Conservation (phyloP, 2,329 filamentous ascomycete genomes). For the Raffaelea arxii region DNA sequence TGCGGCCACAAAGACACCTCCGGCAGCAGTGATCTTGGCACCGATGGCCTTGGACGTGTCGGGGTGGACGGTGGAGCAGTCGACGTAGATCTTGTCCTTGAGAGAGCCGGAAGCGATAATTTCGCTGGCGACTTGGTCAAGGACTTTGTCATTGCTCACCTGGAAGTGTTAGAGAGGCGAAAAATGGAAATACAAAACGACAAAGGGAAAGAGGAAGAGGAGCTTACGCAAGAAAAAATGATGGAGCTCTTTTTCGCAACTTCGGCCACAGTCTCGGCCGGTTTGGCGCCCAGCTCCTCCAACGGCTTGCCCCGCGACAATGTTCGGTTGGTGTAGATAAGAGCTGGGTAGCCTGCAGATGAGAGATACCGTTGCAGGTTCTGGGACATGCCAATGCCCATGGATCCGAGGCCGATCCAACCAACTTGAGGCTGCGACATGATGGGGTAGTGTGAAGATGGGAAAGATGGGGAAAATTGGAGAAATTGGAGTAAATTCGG, state of each 20-base stretch:
- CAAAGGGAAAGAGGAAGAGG: too few relatives aligned
- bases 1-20: conserved; percentile 2
- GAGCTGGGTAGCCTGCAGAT: not conserved
- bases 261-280: not conserved
- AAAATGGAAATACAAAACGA: too few relatives aligned
- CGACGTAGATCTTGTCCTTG: conserved; percentile 2
- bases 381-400: conserved; percentile 4
- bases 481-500: too few relatives aligned
- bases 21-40: not conserved
- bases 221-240: conserved; percentile 4
- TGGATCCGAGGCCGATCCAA: conserved; percentile 5
- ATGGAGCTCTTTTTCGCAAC: not conserved
- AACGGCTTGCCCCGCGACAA: conserved; percentile 1
- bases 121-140: conserved; percentile 10
- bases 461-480: too few relatives aligned
- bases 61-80: conserved; percentile 5
- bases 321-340: conserved; percentile 3
- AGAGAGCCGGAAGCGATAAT: not conserved
- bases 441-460: too few relatives aligned
- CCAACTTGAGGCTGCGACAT: not conserved
- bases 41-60: not conserved
- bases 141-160: conserved; percentile 15
- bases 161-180: not conserved
- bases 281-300: not conserved
- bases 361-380: conserved; percentile 2